Percentiles rank a stretch among this genome's conserved stretches.
These are phyloP conservation scores for Xanthoconium stramineum DNA, from an alignment of 768 basidiomycete species.

Conservation along the genomic window DNA sequence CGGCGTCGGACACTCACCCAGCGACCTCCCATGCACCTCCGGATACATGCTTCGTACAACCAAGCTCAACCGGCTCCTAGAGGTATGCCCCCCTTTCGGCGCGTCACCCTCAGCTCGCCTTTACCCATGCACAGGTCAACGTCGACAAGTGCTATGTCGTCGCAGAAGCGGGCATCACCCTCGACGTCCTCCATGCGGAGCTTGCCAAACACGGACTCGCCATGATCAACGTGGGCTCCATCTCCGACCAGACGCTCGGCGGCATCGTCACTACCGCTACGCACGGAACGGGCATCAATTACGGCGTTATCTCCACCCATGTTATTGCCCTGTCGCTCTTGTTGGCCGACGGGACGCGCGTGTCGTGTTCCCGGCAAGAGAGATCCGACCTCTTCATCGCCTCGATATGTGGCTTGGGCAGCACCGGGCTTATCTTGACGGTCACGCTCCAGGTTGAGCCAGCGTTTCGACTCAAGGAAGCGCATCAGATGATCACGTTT, in stretches of 20 bases:
- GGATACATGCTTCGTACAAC: constrained; percentile 84
- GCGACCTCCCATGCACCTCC: constrained; percentile 87
- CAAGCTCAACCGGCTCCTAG: constrained; percentile 65
- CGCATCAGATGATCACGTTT: constrained; percentile 59
- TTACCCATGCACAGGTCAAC: constrained; percentile 53
- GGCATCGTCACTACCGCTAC: constrained; percentile 93
- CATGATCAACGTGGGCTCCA: constrained; percentile 91
- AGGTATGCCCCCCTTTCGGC: constrained; percentile 49
- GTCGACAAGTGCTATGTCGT: constrained; percentile 60
- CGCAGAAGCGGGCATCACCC: constrained; percentile 76
- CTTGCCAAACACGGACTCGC: constrained; percentile 71
- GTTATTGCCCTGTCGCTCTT: constrained; percentile 75
- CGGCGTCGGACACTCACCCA: constrained; percentile 91
- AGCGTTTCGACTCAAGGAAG: constrained; percentile 77
- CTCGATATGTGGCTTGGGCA: constrained; percentile 86
- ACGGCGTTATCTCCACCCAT: constrained; percentile 77
- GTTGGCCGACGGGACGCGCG: constrained; percentile 69
- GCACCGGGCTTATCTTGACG: constrained; percentile 82
- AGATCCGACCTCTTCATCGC: constrained; percentile 80
- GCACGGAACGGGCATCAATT: constrained; percentile 84
- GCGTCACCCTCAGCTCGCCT: background rate
- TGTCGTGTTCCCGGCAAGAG: constrained; percentile 62
- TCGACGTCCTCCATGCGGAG: constrained; percentile 66
- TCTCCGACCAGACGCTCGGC: constrained; percentile 93
- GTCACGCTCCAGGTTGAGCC: constrained; percentile 77